Evolutionary conservation across 2,329 filamentous ascomycete genomes (phyloP), one percentile per base, ranked within the genome.

Genomic region (Colletotrichum sp.): DNA sequence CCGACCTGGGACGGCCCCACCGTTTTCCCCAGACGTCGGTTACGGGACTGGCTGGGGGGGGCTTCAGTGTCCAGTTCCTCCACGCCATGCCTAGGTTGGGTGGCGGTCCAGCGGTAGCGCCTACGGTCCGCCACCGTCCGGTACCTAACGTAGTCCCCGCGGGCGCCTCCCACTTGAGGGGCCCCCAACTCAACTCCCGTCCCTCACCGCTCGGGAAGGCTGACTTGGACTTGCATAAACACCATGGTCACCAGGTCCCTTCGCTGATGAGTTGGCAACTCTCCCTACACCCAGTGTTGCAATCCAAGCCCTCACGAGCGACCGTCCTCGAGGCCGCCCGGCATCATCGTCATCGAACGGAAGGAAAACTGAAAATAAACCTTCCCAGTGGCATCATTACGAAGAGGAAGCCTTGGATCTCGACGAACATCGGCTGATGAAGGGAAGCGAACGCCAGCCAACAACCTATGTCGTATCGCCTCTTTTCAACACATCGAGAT

Each of bases 221-320:
- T 76, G 75, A 76, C 75, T 76, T 76, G 74, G 72, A 69, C 73
- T 64, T 77, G 76, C 76, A 77, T 77, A 70, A 67, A 65, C 73
- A 69, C 69, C 60, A 65, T 69, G 73, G 76, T 77, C 76, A 77
- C 76, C 76, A 60, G 73, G 76, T 28, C 64, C 39, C 26, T 57
- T 76, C 49, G 5, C 69, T 76, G 76, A 77, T 77, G 76, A 21
- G 76, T 32, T 77, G 76, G 69, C 76, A 77, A 12, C 49, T 39
- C 70, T 65, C 57, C 76, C 69, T 71, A 69, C 66, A 24, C 52
- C n/a, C 67, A 65, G 63, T 75, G 64, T 76, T 52, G 62, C 65
- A 68, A 65, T 72, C 59, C 59, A 52, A 13, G 10, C 59, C 34
- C 57, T 69, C 65, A 44, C 65, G 59, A 62, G 59, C 18, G 21